Base-by-base conservation (phyloP, 306 rosid species). In the Vicia villosa region DNA sequence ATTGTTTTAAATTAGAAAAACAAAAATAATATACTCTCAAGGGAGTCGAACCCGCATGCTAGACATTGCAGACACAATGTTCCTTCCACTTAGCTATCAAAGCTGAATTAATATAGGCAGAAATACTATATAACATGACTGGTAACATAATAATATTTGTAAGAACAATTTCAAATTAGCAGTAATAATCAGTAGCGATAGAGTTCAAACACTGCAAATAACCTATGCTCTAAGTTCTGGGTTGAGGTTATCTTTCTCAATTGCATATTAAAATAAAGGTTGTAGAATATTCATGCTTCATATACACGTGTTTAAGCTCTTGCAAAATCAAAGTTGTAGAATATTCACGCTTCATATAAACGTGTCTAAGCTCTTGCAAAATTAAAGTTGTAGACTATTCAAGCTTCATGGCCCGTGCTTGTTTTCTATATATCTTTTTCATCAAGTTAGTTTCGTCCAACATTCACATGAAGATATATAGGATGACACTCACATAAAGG, bases 311-410 rank as follows among this genome's bases (percentile, higher is more conserved):
- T 77, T 26, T 64, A 3, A 68, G 78, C 88, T 78, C 79, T 72
- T n/a, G 5, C 32, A 24, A 24, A 24, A 24, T 24, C 4, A 24
- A 24, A 24, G 28, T 24, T 24, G 28, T 24, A 24, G 28, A 24
- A 24, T 1, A 24, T 24, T 24, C 74, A 62, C 26, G 37, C 22
- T 8, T 8, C 6, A 20, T 47, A 49, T 15, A 42, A 32, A 49
- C 79, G 83, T 78, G 79, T 77, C 34, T 64, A 3, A 67, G 77
- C 88, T 78, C 79, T 72, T n/a, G 5, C 32, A 68, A 28, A 46
- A 5, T 30, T 50, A 22, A 26, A 5, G 70, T 56, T 69, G 77
- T 56, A 37, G 61, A 74, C 56, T 52, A 61, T 63, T 77, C 26
- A 40, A 52, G 59, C 49, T 60, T 70, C 72, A 57, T 30, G 69